Conservation (phyloP, 2,329 filamentous ascomycete species). For the Clathrospora elynae region DNA sequence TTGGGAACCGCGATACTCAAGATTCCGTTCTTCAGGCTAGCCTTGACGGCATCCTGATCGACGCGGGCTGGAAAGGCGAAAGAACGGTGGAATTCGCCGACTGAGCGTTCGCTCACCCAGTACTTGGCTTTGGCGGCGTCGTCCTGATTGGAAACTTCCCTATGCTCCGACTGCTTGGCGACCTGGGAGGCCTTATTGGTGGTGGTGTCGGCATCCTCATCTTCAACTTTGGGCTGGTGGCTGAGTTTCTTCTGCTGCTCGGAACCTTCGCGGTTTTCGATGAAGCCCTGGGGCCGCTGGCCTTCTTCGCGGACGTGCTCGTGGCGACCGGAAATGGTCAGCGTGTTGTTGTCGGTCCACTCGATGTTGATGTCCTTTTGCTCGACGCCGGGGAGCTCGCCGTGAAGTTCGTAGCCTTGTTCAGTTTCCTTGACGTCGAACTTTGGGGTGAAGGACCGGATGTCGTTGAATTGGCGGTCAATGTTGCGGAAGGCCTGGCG, state of each 20-base stretch:
- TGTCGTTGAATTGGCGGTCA: constrained; percentile 27
- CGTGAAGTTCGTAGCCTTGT: constrained; percentile 74
- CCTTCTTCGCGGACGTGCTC: constrained; percentile 67
- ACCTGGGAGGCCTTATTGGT: too few relatives aligned
- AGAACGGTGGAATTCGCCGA: constrained; percentile 64
- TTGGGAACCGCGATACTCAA: constrained; percentile 64
- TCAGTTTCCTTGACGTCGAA: constrained; percentile 78
- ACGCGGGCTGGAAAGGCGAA: constrained; percentile 64
- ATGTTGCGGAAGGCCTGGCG: constrained; percentile 39
- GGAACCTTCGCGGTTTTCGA: constrained; percentile 49
- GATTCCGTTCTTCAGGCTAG: constrained; percentile 65
- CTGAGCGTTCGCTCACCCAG: constrained; percentile 68
- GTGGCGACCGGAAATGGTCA: constrained; percentile 71
- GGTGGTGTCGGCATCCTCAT: constrained; percentile 53
- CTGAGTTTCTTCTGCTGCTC: constrained; percentile 32
- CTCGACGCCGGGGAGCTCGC: constrained; percentile 76
- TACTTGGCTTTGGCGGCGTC: constrained; percentile 64
- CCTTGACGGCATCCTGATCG: constrained; percentile 65
- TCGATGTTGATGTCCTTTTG: constrained; percentile 78
- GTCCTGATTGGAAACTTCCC: constrained; percentile 47
- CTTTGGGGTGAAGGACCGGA: constrained; percentile 71
- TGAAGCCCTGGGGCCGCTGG: constrained; percentile 54
- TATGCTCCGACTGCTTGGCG: constrained; percentile 41
- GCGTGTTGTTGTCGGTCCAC: constrained; percentile 75
- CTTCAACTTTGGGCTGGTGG: constrained; percentile 66